phyloP scores from a whole-genome alignment of 2,329 filamentous ascomycete genomes.

The Fusarium euwallaceae region DNA sequence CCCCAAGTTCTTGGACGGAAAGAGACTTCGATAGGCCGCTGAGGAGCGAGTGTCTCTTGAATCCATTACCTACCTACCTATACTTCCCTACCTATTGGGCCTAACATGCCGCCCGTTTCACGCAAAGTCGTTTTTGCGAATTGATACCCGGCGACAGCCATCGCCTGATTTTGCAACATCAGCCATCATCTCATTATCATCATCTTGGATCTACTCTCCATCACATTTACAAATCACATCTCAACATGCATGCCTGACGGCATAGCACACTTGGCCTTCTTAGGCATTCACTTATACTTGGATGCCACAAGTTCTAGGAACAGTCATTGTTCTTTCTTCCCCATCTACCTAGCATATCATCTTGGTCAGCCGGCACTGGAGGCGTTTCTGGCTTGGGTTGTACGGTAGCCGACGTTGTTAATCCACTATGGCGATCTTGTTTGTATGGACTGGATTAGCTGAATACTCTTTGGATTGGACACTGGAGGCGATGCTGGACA shows the following conservation, averaged over 20 bases:
- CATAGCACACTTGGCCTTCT: slow-evolving; percentile 9
- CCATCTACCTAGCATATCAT: slow-evolving; percentile 26
- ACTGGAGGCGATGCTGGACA: neutral
- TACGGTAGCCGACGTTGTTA: slow-evolving; percentile 4
- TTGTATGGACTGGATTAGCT: slow-evolving; percentile 1
- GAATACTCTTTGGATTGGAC: slow-evolving; percentile 8
- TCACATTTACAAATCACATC: slow-evolving; percentile 9
- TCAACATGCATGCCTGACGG: neutral
- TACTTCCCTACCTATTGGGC: neutral
- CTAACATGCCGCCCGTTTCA: slow-evolving; percentile 23
- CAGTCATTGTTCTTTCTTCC: slow-evolving; percentile 8
- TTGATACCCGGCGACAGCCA: slow-evolving; percentile 44
- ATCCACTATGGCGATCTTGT: slow-evolving; percentile 12
- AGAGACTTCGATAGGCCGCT: slow-evolving; percentile 55
- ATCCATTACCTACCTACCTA: slow-evolving; percentile 12
- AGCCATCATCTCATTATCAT: slow-evolving; percentile 20
- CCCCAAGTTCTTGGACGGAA: slow-evolving; percentile 69
- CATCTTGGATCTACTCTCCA: slow-evolving; percentile 15
- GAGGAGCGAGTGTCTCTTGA: slow-evolving; percentile 7
- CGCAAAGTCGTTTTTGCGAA: slow-evolving; percentile 37
- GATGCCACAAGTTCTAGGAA: neutral
- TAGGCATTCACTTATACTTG: neutral
- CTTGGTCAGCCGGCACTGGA: slow-evolving; percentile 21
- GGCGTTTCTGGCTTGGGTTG: slow-evolving; percentile 34
- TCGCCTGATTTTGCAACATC: slow-evolving; percentile 39